Conservation (phyloP, 768 basidiomycete species). For the Hebeloma cylindrosporum region DNA sequence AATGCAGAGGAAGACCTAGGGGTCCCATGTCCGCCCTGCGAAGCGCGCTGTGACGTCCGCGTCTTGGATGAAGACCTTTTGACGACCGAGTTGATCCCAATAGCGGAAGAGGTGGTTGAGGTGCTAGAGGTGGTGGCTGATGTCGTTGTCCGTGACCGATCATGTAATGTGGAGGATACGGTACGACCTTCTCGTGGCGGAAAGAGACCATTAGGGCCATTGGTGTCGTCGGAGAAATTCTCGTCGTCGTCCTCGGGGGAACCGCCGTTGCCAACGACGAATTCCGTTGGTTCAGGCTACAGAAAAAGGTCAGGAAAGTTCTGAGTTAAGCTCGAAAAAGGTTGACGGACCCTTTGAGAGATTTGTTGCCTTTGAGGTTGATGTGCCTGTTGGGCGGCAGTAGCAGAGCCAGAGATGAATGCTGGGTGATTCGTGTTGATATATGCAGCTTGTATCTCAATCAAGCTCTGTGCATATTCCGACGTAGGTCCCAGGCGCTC, state of each 20-base stretch:
- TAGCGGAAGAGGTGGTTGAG: constrained; percentile 31
- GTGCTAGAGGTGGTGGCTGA: constrained; percentile 39
- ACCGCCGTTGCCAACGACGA: constrained; percentile 50
- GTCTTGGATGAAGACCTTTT: constrained; percentile 40
- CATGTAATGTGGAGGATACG: constrained; percentile 74
- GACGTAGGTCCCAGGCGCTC: constrained; percentile 96
- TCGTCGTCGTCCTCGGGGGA: constrained; percentile 61
- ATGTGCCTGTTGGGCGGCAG: constrained; percentile 50
- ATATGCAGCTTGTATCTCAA: constrained; percentile 96
- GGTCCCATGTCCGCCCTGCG: constrained; percentile 16
- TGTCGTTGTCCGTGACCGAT: constrained; percentile 53
- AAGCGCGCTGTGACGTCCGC: constrained; percentile 24
- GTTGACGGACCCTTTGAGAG: constrained; percentile 52
- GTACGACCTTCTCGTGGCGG: constrained; percentile 61
- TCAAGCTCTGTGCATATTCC: constrained; percentile 94
- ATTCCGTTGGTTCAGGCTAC: constrained; percentile 67
- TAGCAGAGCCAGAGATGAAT: constrained; percentile 80
- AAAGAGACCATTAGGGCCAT: constrained; percentile 53
- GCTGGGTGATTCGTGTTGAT: constrained; percentile 99
- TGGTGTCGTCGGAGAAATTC: constrained; percentile 55
- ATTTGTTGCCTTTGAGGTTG: constrained; percentile 42
- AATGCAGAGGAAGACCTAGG: constrained; percentile 36
- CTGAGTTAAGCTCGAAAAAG: background rate
- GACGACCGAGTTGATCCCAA: constrained; percentile 21
- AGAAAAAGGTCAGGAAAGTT: constrained; percentile 19